Conservation (phyloP, 352 stramenopile genomes). For the Hyaloperonospora brassicae region DNA sequence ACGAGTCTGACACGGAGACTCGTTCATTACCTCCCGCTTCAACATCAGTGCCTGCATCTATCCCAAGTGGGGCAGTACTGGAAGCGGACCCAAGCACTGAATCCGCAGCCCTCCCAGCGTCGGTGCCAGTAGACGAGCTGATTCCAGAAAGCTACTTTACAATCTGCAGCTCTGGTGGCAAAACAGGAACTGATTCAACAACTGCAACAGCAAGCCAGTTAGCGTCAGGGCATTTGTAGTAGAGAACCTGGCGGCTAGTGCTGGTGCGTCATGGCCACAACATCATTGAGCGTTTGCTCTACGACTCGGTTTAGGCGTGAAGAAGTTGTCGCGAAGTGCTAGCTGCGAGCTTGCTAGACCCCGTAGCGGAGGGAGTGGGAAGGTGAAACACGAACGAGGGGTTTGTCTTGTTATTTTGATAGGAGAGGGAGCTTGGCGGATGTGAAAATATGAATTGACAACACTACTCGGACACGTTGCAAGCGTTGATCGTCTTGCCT, state of each 20-base stretch:
- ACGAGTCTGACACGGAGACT: constrained; percentile 19
- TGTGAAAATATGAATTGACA: constrained; percentile 43
- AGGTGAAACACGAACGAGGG: constrained; percentile 16
- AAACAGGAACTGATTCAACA: constrained; percentile 12
- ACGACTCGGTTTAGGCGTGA: not conserved
- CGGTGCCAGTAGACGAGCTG: constrained; percentile 21
- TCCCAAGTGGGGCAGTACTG: constrained; percentile 8
- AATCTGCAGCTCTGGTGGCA: constrained; percentile 13
- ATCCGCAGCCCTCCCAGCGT: not conserved
- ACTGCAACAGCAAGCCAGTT: constrained; percentile 7
- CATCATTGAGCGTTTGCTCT: constrained; percentile 24
- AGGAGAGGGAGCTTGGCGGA: constrained; percentile 25
- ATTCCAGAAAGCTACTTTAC: constrained; percentile 30
- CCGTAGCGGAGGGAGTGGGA: constrained; percentile 11
- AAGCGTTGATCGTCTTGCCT: constrained; percentile 14
- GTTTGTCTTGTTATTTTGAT: constrained; percentile 34
- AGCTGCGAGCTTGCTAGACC: constrained; percentile 11
- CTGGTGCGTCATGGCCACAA: constrained; percentile 12
- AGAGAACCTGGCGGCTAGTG: constrained; percentile 17
- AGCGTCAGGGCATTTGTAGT: constrained; percentile 16
- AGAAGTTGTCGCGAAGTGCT: constrained; percentile 11
- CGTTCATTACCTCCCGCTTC: constrained; percentile 8
- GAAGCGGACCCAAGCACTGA: constrained; percentile 11
- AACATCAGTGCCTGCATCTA: constrained; percentile 1
- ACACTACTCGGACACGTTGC: constrained; percentile 13